phyloP scores from a whole-genome alignment of 768 basidiomycete genomes.

The Neoboletus subvelutipes region DNA sequence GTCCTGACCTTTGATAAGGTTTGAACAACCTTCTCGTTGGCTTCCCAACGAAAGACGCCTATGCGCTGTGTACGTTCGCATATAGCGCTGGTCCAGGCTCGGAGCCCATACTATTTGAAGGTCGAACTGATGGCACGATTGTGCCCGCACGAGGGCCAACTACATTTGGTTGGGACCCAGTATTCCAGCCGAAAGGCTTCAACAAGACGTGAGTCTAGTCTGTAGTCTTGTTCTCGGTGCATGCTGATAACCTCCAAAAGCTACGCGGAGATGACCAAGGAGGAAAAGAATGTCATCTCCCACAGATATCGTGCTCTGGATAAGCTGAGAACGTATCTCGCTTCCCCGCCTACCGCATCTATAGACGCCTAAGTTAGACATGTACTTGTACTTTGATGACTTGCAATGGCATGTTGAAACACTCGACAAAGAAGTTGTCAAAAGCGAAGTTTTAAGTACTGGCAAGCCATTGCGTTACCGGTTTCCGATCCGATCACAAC shows the following conservation, averaged over 20 bases:
- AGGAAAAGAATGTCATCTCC: conserved; percentile 62
- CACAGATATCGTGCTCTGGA: conserved; percentile 66
- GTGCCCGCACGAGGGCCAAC: conserved; percentile 79
- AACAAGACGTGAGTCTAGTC: conserved; percentile 65
- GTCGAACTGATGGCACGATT: conserved; percentile 84
- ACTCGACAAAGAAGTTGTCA: too few relatives aligned
- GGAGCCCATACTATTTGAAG: conserved; percentile 83
- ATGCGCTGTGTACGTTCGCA: conserved; percentile 94
- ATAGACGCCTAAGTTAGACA: not conserved
- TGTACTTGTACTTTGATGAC: not conserved
- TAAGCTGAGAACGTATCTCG: conserved; percentile 49
- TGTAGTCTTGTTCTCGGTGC: not conserved
- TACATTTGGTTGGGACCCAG: conserved; percentile 88
- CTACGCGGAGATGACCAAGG: conserved; percentile 67
- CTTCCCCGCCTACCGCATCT: conserved; percentile 9
- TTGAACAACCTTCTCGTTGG: conserved; percentile 79
- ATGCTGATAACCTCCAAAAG: conserved; percentile 28
- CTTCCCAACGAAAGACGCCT: conserved; percentile 77
- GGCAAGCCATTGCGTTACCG: too few relatives aligned
- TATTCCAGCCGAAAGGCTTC: conserved; percentile 76
- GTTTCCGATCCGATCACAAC: conserved; percentile 17
- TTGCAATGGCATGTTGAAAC: not conserved
- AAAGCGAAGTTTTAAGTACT: too few relatives aligned
- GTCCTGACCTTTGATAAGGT: too few relatives aligned
- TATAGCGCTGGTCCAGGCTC: conserved; percentile 82